phyloP scores from a whole-genome alignment of 2,329 filamentous ascomycete genomes.

The Cercospora sp. region DNA sequence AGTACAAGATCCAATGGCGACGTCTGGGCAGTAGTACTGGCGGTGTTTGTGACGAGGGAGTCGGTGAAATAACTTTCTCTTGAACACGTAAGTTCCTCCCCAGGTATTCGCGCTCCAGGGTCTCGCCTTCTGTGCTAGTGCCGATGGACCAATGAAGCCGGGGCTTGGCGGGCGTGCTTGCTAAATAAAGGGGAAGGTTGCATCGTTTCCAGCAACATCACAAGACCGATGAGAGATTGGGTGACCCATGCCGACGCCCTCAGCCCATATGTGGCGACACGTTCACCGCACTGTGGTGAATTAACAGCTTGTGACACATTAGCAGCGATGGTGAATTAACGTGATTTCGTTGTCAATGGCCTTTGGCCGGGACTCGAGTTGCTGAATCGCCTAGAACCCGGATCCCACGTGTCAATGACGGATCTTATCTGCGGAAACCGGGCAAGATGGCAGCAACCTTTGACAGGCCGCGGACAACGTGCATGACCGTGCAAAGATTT shows the following conservation, averaged over 20 bases:
- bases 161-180: background rate
- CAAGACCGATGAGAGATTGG: conserved; percentile 3
- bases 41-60: background rate
- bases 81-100: conserved; percentile 9
- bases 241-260: background rate
- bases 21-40: background rate
- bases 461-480: background rate
- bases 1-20: conserved; percentile 35
- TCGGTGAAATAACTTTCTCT: conserved; percentile 7
- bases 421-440: conserved; percentile 8
- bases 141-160: background rate
- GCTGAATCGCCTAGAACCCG: background rate
- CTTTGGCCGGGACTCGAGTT: background rate
- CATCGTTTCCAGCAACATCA: background rate
- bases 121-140: conserved; percentile 2
- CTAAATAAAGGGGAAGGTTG: background rate
- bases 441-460: background rate
- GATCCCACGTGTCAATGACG: conserved; percentile 6
- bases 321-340: background rate
- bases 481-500: background rate
- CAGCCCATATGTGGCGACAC: background rate
- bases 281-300: background rate
- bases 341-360: background rate
- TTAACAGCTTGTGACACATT: background rate
- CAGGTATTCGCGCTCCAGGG: conserved; percentile 2